These are phyloP conservation scores for Obba rivulosa DNA, from an alignment of 768 basidiomycete genomes.

Conservation along the genomic window DNA sequence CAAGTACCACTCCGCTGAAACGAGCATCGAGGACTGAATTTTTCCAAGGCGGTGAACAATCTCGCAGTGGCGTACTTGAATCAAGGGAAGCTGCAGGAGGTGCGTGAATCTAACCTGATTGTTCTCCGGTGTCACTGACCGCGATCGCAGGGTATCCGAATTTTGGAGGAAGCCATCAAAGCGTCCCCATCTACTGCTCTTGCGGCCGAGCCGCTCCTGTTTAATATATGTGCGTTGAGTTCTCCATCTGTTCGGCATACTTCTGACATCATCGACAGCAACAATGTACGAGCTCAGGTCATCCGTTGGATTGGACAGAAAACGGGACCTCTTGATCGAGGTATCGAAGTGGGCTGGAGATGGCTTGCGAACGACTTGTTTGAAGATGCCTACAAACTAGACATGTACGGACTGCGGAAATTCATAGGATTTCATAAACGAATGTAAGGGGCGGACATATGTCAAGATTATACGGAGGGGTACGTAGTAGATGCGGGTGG, in stretches of 20 bases:
- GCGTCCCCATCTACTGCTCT: conserved; percentile 67
- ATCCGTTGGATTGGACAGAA: conserved; percentile 66
- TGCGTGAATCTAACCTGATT: conserved; percentile 20
- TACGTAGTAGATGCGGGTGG: conserved; percentile 7
- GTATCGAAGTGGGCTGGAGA: conserved; percentile 87
- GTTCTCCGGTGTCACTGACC: neutral
- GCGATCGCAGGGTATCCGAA: conserved; percentile 53
- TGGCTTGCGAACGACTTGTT: conserved; percentile 66
- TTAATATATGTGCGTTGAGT: conserved; percentile 66
- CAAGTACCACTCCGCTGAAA: conserved; percentile 24
- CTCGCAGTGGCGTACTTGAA: conserved; percentile 65
- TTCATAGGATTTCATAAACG: conserved; percentile 12
- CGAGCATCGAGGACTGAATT: neutral
- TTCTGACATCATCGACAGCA: conserved; percentile 36
- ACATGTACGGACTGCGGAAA: neutral
- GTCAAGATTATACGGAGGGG: conserved; percentile 11
- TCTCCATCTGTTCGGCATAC: neutral
- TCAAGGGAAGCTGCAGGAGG: conserved; percentile 71
- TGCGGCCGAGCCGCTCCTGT: conserved; percentile 76
- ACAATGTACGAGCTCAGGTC: conserved; percentile 82
- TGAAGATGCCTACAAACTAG: conserved; percentile 60
- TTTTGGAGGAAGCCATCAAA: conserved; percentile 57
- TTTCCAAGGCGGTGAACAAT: conserved; percentile 67
- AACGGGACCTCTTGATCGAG: conserved; percentile 65
- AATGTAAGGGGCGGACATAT: conserved; percentile 17